phyloP scores from a whole-genome alignment of 1,139 yeast genomes.

The Scheffersomyces titani region DNA sequence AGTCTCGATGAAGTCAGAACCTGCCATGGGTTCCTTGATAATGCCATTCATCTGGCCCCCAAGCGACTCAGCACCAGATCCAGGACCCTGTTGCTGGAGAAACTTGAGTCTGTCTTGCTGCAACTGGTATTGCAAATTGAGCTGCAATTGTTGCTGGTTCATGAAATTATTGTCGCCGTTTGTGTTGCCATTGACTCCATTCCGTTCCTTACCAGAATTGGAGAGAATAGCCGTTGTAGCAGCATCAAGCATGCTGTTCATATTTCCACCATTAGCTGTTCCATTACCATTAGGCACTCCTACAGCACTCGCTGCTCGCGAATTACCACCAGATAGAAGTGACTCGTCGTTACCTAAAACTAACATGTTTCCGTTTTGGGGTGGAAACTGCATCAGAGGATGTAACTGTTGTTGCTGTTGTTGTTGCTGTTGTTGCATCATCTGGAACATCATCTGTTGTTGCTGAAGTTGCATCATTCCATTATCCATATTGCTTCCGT shows the following conservation, averaged over 20 bases:
- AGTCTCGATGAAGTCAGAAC: slow-evolving; percentile 10
- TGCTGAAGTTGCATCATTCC: slow-evolving; percentile 7
- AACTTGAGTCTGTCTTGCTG: slow-evolving; percentile 16
- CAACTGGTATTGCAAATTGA: slow-evolving; percentile 13
- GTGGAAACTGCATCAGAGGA: background rate
- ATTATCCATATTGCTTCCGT: slow-evolving; percentile 4
- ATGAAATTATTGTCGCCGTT: slow-evolving; percentile 1
- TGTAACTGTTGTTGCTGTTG: slow-evolving; percentile 1
- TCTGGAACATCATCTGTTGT: slow-evolving; percentile 9
- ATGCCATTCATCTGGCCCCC: background rate
- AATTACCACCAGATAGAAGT: background rate
- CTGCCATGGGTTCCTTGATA: background rate
- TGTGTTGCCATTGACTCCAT: slow-evolving; percentile 4
- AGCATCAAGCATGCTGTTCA: slow-evolving; percentile 1
- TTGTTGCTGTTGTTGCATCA: slow-evolving; percentile 7
- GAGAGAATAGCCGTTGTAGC: background rate
- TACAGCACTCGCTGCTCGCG: background rate
- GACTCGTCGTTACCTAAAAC: background rate
- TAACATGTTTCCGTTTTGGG: background rate
- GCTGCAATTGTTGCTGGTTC: slow-evolving; percentile 10
- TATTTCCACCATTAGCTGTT: background rate
- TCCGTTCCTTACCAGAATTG: slow-evolving; percentile 3
- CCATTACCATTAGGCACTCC: background rate
- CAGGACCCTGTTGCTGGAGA: slow-evolving; percentile 12
- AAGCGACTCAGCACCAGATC: background rate